phyloP scores from a whole-genome alignment of 1,284 basidiomycete genomes.

The Sporisorium exsertum region DNA sequence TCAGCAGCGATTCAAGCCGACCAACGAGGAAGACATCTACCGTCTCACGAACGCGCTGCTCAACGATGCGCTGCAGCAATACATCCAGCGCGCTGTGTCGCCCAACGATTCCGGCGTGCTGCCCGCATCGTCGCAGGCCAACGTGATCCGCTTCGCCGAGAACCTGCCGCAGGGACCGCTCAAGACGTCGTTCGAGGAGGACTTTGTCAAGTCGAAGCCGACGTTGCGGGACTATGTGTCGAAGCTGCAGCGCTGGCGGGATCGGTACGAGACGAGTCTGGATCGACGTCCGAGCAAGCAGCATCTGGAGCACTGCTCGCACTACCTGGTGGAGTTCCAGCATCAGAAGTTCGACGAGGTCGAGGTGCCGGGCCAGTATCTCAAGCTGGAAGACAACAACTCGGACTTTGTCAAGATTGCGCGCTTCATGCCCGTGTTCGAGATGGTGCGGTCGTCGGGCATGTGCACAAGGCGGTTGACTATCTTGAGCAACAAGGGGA shows the following conservation, averaged over 20 bases:
- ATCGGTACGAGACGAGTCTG: slow-evolving; percentile 86
- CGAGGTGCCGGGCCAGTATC: slow-evolving; percentile 97
- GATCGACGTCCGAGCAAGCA: slow-evolving; percentile 86
- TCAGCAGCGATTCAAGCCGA: slow-evolving; percentile 87
- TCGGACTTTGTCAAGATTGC: slow-evolving; percentile 91
- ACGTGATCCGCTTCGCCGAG: slow-evolving; percentile 80
- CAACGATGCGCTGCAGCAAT: slow-evolving; percentile 74
- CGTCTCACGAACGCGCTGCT: slow-evolving; percentile 86
- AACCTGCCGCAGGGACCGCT: slow-evolving; percentile 69
- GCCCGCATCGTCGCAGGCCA: slow-evolving; percentile 73
- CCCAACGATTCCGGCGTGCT: slow-evolving; percentile 80
- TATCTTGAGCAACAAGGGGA: slow-evolving; percentile 92
- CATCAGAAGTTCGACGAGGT: slow-evolving; percentile 98
- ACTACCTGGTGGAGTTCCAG: slow-evolving; percentile 97
- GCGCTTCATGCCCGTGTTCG: slow-evolving; percentile 90
- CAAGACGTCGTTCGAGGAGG: slow-evolving; percentile 87
- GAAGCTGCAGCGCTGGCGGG: slow-evolving; percentile 90
- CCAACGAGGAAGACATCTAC: slow-evolving; percentile 94
- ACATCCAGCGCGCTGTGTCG: slow-evolving; percentile 64
- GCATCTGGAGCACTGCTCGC: slow-evolving; percentile 88
- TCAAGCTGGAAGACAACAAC: slow-evolving; percentile 84
- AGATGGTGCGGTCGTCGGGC: slow-evolving; percentile 84
- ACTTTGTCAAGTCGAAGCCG: slow-evolving; percentile 86
- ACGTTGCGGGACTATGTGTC: slow-evolving; percentile 88
- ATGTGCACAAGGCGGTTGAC: slow-evolving; percentile 90